These are phyloP conservation scores for Ogataea trehalophila DNA, from an alignment of 805 yeast species.

Conservation along the genomic window DNA sequence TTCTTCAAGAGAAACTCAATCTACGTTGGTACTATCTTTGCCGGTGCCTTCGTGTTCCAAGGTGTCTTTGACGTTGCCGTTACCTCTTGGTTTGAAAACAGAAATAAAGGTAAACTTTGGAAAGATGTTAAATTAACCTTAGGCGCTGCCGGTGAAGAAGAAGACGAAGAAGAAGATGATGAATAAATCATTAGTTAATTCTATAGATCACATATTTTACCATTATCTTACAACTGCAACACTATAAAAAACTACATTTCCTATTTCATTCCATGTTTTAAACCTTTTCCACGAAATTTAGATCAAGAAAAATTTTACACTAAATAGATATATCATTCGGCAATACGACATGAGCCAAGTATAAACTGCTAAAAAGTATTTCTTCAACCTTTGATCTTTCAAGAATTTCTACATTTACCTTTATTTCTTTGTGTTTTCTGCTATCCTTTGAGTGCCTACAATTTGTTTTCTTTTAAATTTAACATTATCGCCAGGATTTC, in stretches of 20 bases:
- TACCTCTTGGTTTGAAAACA: constrained; percentile 67
- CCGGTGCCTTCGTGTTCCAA: constrained; percentile 83
- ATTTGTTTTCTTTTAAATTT: no score
- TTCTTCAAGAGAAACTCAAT: constrained; percentile 87
- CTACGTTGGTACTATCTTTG: constrained; percentile 77
- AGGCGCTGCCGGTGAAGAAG: constrained; percentile 52
- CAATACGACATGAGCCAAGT: no score
- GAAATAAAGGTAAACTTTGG: constrained; percentile 86
- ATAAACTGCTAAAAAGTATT: no score
- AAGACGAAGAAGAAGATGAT: constrained; percentile 55
- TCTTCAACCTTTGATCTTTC: no score
- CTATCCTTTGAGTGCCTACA: no score
- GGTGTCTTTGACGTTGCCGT: constrained; percentile 64
- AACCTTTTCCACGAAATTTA: neutral
- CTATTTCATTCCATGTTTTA: neutral
- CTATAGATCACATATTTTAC: no score
- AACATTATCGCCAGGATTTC: no score
- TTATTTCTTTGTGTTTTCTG: no score
- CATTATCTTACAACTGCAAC: neutral
- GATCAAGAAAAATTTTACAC: no score
- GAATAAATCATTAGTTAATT: constrained; percentile 11
- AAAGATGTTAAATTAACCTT: constrained; percentile 62
- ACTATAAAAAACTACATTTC: neutral
- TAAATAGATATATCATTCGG: no score
- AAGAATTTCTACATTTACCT: no score